Evolutionary conservation across 805 yeast genomes (phyloP).

Genomic region (Yamadazyma akitaensis): DNA sequence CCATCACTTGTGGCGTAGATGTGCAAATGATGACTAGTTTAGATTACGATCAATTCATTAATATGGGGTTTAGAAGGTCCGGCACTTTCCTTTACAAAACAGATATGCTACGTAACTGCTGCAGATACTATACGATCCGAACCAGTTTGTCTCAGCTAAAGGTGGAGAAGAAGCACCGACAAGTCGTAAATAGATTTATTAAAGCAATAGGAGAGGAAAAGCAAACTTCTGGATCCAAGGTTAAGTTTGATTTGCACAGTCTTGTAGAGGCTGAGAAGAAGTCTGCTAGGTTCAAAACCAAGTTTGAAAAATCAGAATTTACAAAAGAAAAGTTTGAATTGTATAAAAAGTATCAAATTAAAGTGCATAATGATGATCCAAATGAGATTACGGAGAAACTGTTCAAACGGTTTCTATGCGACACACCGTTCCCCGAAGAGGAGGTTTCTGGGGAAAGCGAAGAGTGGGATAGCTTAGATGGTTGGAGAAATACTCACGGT

Average conservation of each 20-base stretch:
- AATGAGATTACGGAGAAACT: slow-evolving; percentile 42
- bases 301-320: slow-evolving; percentile 50
- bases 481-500: slow-evolving; percentile 26
- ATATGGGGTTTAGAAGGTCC: slow-evolving; percentile 76
- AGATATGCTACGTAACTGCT: slow-evolving; percentile 70
- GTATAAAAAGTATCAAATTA: slow-evolving; percentile 66
- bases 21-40: slow-evolving; percentile 44
- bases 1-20: slow-evolving; percentile 35
- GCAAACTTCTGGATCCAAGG: slow-evolving; percentile 8
- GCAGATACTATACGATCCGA: slow-evolving; percentile 75
- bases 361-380: slow-evolving; percentile 62
- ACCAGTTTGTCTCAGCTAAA: slow-evolving; percentile 47
- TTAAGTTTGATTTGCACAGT: slow-evolving; percentile 25
- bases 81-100: slow-evolving; percentile 64
- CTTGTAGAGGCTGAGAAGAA: slow-evolving; percentile 40
- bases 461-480: slow-evolving; percentile 41
- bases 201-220: slow-evolving; percentile 27
- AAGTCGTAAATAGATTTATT: slow-evolving; percentile 59
- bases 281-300: slow-evolving; percentile 35
- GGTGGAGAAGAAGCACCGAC: slow-evolving; percentile 63
- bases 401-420: slow-evolving; percentile 68
- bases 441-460: slow-evolving; percentile 21
- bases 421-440: slow-evolving; percentile 50
- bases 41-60: slow-evolving; percentile 63
- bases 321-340: slow-evolving; percentile 59